A percentile compares a stretch with the other conserved stretches of the same genome.
Conservation (phyloP, 2,329 filamentous ascomycete genomes). For the Chaetomium globosum region DNA sequence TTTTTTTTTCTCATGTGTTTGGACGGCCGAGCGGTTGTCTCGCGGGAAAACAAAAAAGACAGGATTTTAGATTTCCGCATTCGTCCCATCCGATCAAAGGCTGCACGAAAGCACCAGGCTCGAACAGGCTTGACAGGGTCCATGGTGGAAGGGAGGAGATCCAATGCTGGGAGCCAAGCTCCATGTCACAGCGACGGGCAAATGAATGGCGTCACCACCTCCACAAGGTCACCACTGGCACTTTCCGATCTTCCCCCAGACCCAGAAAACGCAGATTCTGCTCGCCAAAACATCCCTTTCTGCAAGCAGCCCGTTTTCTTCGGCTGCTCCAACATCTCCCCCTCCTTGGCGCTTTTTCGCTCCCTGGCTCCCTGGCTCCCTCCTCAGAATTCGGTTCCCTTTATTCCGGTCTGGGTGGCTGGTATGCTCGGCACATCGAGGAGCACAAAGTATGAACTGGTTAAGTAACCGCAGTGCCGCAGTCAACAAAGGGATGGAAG, state of each 20-base stretch:
- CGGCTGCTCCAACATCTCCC: not conserved
- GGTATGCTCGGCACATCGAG: slow-evolving; percentile 10
- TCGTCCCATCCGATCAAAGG: not conserved
- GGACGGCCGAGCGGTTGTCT: not conserved
- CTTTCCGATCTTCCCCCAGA: slow-evolving; percentile 20
- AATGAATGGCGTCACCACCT: slow-evolving; percentile 31
- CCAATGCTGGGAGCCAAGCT: not conserved
- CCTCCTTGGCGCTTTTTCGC: not conserved
- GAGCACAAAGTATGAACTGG: not conserved
- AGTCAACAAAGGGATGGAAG: not conserved
- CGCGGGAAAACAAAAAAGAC: not conserved
- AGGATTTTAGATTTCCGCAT: slow-evolving; percentile 6
- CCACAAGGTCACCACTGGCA: slow-evolving; percentile 11
- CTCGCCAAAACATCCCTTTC: not conserved
- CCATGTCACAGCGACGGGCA: not conserved
- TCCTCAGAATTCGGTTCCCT: not conserved
- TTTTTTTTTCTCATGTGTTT: not conserved
- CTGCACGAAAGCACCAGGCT: slow-evolving; percentile 15
- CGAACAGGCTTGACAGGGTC: not conserved
- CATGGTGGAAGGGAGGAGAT: not conserved
- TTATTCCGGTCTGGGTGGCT: not conserved
- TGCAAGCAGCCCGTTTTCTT: not conserved
- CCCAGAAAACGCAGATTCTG: slow-evolving; percentile 18
- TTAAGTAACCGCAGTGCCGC: not conserved
- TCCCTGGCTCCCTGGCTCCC: too few relatives aligned